Percentiles rank a stretch among this genome's conserved stretches.
phyloP scores from a whole-genome alignment of 1,284 basidiomycete genomes.

The Inonotus hispidus region DNA sequence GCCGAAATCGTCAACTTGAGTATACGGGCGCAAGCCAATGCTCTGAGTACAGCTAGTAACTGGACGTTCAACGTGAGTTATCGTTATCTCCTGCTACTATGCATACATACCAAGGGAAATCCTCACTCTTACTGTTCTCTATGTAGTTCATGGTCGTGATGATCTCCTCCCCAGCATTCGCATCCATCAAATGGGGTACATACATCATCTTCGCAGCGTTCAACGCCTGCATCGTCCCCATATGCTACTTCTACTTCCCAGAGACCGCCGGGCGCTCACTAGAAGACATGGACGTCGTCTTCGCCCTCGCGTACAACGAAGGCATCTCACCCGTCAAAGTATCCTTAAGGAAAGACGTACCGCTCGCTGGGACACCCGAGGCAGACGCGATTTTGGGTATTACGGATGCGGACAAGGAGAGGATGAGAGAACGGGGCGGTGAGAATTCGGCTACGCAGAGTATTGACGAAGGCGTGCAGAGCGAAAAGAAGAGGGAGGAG shows the following conservation, averaged over 20 bases:
- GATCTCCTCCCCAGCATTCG: conserved; percentile 61
- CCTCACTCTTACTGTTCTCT: not conserved
- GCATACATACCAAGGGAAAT: not conserved
- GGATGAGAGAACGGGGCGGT: not conserved
- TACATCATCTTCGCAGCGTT: conserved; percentile 47
- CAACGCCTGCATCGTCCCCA: conserved; percentile 55
- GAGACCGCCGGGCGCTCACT: conserved; percentile 60
- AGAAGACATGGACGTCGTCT: conserved; percentile 63
- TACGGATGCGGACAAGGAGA: not conserved
- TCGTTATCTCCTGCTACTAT: not conserved
- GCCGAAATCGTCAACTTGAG: conserved; percentile 61
- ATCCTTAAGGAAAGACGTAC: conserved; percentile 51
- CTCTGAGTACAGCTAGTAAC: conserved; percentile 61
- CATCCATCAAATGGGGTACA: conserved; percentile 49
- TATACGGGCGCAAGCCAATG: conserved; percentile 64
- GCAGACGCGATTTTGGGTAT: conserved; percentile 18
- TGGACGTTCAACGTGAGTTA: conserved; percentile 49
- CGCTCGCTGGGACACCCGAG: conserved; percentile 24
- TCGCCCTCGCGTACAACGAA: conserved; percentile 52
- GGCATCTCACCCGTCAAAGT: conserved; percentile 51
- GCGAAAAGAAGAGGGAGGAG: not conserved
- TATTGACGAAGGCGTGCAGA: not conserved
- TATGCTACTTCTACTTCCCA: conserved; percentile 63
- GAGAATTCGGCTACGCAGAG: not conserved
- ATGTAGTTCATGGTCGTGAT: conserved; percentile 54